A percentile compares a stretch with the other conserved stretches of the same genome.
phyloP scores from a whole-genome alignment of 179 eudicot genomes.

The Vitellaria paradoxa region DNA sequence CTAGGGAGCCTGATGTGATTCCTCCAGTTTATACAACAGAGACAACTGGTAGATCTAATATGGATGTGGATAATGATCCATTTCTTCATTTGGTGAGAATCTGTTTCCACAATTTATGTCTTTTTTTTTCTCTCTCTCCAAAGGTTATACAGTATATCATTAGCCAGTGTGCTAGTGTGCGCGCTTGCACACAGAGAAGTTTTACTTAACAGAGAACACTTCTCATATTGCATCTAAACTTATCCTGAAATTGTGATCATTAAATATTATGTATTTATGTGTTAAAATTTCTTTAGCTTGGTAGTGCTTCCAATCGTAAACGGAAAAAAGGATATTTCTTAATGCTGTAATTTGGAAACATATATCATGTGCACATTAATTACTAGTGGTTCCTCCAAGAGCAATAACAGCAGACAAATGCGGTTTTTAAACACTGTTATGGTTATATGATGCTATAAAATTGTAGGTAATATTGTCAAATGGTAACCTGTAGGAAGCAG shows the following conservation, averaged over 20 bases:
- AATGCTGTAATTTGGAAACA: not conserved
- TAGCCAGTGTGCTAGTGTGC: not conserved
- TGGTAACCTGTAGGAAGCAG: conserved; percentile 37
- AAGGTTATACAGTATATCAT: not conserved
- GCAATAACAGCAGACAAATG: not conserved
- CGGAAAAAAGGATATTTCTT: not conserved
- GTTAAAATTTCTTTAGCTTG: not conserved
- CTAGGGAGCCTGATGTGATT: conserved; percentile 44
- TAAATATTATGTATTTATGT: not conserved
- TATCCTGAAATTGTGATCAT: not conserved
- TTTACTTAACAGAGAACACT: too few species aligned
- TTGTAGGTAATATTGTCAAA: conserved; percentile 18
- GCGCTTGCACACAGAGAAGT: too few species aligned
- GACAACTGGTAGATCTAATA: conserved; percentile 53
- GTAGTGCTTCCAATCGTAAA: not conserved
- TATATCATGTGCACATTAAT: not conserved
- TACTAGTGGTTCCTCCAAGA: not conserved
- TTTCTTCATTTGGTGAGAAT: conserved; percentile 41
- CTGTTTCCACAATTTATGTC: not conserved
- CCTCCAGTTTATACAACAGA: conserved; percentile 45
- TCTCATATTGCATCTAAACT: not conserved
- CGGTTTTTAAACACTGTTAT: not conserved
- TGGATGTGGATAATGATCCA: conserved; percentile 80
- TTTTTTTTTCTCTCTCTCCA: not conserved
- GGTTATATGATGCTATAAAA: not conserved